Base-by-base conservation (phyloP, 2,329 filamentous ascomycete species). In the Penicillium hesseltinei region DNA sequence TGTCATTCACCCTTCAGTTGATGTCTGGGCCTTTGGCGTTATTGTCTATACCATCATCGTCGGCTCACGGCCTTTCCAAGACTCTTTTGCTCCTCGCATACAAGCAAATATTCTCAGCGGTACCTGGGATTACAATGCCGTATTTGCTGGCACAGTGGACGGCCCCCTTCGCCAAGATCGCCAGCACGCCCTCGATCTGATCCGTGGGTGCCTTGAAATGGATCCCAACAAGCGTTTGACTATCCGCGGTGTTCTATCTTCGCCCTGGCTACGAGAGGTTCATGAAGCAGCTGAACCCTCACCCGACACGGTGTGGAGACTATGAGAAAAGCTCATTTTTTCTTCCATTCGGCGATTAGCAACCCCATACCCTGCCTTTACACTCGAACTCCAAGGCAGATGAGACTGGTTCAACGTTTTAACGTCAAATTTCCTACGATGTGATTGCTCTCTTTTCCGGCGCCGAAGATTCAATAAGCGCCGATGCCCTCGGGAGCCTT, bases 21-120 rank as follows among this genome's bases (percentile, higher is more conserved):
- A 89, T 66, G 79, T 88, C 2, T 89, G 86, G 86, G 85, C 86
- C 2, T 86, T 84, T 64, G 86, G 86, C 5, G 84, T 88, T 9
- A 81, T 87, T 11, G 75, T 86, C 4, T 88, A 83, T 65, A 80
- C 84, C 1, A 73, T 88, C 25, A 73, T 87, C 25, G 84, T 84
- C 0, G 85, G 85, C 17, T 79, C 80, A 5, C 77, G 87, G 6
- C 86, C 86, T 0, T 89, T 88, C 72, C 80, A 83, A 48, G 82
- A 87, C 63, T 71, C 79, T 0, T 82, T 88, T 61, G 77, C 83
- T 45, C 81, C 83, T 46, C 83, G 82, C 56, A 79, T 87, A 4
- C 80, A 81, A 54, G 78, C 81, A 59, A 82, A 84, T 63, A 88
- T 89, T 57, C 70, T 83, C 31, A 78, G 77, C 17, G 85, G 85